Percentiles rank a stretch among this genome's conserved stretches.
These are phyloP conservation scores for Ceratobasidium sp. DNA, from an alignment of 1,284 basidiomycete genomes.

Conservation along the genomic window DNA sequence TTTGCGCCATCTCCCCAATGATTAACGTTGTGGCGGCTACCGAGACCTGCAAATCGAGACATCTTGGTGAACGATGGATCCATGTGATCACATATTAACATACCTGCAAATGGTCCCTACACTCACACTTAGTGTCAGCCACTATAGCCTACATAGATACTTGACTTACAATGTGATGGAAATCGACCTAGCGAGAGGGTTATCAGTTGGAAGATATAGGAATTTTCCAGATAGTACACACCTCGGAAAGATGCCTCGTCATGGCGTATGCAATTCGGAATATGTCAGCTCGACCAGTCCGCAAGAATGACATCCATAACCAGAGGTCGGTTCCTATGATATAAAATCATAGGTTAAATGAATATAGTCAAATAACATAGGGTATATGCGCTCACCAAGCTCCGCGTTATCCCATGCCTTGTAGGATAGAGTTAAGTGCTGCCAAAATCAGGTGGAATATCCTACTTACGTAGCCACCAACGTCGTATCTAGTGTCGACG, in stretches of 20 bases:
- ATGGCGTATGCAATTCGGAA: slow-evolving; percentile 61
- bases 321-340: slow-evolving; percentile 60
- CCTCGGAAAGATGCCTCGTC: slow-evolving; percentile 62
- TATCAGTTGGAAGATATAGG: background rate
- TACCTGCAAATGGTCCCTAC: slow-evolving; percentile 59
- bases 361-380: background rate
- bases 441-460: background rate
- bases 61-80: background rate
- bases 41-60: slow-evolving; percentile 53
- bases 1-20: slow-evolving; percentile 66
- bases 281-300: slow-evolving; percentile 62
- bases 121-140: background rate
- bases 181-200: slow-evolving; percentile 55
- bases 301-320: slow-evolving; percentile 64
- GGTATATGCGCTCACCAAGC: slow-evolving; percentile 28
- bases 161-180: slow-evolving; percentile 57
- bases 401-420: slow-evolving; percentile 58
- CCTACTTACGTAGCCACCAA: slow-evolving; percentile 62
- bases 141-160: background rate
- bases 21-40: slow-evolving; percentile 62
- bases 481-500: slow-evolving; percentile 57
- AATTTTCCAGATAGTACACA: background rate
- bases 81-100: background rate
- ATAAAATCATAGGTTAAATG: background rate
- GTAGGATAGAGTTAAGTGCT: background rate